phyloP scores from a whole-genome alignment of 163 green algal genomes.

The Trebouxiophyceae sp. region DNA sequence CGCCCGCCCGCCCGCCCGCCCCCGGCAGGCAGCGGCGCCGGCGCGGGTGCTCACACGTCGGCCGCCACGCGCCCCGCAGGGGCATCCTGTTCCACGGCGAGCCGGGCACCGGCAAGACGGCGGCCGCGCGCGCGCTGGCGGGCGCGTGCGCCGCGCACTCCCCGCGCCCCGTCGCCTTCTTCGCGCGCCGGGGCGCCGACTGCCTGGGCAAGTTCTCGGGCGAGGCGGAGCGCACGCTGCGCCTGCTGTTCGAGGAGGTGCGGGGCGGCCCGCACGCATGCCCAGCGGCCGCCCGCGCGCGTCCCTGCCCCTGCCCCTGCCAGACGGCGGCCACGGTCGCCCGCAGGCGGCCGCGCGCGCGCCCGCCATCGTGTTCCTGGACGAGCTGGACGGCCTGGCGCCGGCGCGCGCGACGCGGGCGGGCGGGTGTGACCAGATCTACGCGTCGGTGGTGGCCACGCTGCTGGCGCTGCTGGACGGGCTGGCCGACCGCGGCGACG shows the following conservation, averaged over 20 bases:
- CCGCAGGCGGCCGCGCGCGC: constrained; percentile 36
- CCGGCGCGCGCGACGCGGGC: constrained; percentile 20
- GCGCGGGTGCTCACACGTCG: too few relatives aligned
- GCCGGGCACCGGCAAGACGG: constrained; percentile 57
- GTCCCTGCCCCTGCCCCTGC: too few relatives aligned
- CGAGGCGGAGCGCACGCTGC: constrained; percentile 59
- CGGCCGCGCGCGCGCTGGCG: constrained; percentile 44
- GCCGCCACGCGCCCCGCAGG: constrained; percentile 19
- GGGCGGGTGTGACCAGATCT: constrained; percentile 45
- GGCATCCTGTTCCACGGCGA: constrained; percentile 55
- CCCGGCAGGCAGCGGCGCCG: too few relatives aligned
- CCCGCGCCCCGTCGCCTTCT: constrained; percentile 46
- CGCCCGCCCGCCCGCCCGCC: too few relatives aligned
- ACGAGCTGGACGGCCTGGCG: constrained; percentile 67
- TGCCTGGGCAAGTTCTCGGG: constrained; percentile 65
- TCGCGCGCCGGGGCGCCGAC: constrained; percentile 55
- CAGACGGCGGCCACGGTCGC: not conserved
- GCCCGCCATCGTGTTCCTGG: constrained; percentile 69
- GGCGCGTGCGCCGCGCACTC: constrained; percentile 27
- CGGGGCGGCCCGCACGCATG: too few relatives aligned
- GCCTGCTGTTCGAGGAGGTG: constrained; percentile 69
- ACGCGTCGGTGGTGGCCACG: constrained; percentile 68
- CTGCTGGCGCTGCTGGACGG: constrained; percentile 73
- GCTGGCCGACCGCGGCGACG: constrained; percentile 47
- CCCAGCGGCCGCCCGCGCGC: too few relatives aligned